Conservation (phyloP, 176 grass and related monocot species). For the Oryza brachyantha region DNA sequence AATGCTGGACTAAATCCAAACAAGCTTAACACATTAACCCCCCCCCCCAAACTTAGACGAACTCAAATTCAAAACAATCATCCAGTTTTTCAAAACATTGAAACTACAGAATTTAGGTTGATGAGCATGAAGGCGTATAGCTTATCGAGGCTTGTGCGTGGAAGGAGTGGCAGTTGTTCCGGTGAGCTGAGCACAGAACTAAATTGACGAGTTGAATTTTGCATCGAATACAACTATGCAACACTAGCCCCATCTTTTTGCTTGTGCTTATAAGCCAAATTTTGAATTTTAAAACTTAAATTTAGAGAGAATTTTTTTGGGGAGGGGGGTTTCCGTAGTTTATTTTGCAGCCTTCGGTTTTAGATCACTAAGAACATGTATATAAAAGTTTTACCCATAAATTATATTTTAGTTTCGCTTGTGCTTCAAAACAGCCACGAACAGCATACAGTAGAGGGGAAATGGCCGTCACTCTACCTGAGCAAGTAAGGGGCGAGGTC, state of each 20-base stretch:
- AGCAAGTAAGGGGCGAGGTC: constrained; percentile 78
- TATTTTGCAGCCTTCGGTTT: too few relatives aligned
- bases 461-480: constrained; percentile 30
- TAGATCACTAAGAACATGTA: too few relatives aligned
- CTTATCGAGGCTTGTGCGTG: not conserved
- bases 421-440: not conserved
- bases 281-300: too few relatives aligned
- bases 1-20: not conserved
- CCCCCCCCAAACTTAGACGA: not conserved
- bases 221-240: not conserved
- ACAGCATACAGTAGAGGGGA: not conserved
- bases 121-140: not conserved
- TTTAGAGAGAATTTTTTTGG: too few relatives aligned
- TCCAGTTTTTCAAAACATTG: not conserved
- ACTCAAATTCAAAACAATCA: not conserved
- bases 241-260: too few relatives aligned
- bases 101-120: too few relatives aligned
- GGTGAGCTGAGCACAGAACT: not conserved
- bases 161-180: not conserved
- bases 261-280: too few relatives aligned
- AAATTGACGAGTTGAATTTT: not conserved
- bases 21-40: not conserved
- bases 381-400: too few relatives aligned
- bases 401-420: too few relatives aligned
- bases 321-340: too few relatives aligned